These are phyloP conservation scores for Gracilaria caudata DNA, from an alignment of 23 red algal species.

Conservation along the genomic window DNA sequence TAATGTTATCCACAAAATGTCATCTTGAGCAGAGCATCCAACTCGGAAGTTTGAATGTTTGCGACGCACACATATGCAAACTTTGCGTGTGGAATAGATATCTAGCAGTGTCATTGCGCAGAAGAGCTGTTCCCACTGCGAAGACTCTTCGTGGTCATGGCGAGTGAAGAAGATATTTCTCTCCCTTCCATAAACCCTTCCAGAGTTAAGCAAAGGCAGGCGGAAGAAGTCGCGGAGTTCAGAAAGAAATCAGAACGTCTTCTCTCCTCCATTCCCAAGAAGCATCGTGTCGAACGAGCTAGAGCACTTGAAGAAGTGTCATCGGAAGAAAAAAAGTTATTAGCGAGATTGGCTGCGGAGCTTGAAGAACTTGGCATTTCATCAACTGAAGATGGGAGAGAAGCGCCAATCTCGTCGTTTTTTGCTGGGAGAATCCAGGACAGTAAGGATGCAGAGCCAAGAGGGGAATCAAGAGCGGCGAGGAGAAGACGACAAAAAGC, in stretches of 20 bases:
- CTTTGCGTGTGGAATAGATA: no score
- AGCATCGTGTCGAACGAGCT: slow-evolving; percentile 42
- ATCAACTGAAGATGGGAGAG: not conserved
- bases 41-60: no score
- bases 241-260: slow-evolving; percentile 48
- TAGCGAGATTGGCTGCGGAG: slow-evolving; percentile 24
- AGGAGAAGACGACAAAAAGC: slow-evolving; percentile 62
- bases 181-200: slow-evolving; percentile 18
- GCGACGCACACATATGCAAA: no score
- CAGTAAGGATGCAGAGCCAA: not conserved
- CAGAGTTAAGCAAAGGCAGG: slow-evolving; percentile 34
- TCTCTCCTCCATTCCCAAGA: slow-evolving; percentile 56
- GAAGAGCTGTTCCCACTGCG: no score
- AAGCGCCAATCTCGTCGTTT: slow-evolving; percentile 6
- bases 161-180: not conserved
- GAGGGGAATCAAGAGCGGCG: slow-evolving; percentile 67
- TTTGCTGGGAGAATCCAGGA: not conserved
- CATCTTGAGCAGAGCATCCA: no score
- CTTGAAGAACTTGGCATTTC: slow-evolving; percentile 32
- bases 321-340: slow-evolving; percentile 34
- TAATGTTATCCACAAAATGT: no score
- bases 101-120: no score
- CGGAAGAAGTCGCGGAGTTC: slow-evolving; percentile 34
- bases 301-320: slow-evolving; percentile 36
- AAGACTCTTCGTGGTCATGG: not conserved